Evolutionary conservation across 208 protist species (phyloP).

Genomic region (Trypanosoma mega): DNA sequence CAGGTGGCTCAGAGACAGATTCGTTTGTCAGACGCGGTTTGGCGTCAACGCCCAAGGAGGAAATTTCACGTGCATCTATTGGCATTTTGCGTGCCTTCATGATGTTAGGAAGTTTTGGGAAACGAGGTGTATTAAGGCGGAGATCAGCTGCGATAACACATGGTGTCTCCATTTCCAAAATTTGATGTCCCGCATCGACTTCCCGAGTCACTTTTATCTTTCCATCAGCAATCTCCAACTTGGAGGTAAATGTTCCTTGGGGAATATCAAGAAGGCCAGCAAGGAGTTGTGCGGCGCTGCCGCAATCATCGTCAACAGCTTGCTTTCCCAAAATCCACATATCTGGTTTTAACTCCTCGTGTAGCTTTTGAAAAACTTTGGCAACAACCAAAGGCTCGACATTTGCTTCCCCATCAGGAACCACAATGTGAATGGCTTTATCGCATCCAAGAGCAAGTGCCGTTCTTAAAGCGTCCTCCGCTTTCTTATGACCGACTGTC

Average conservation of each 20-base stretch:
- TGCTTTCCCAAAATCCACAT: conserved; percentile 95
- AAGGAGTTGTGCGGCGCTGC: conserved; percentile 94
- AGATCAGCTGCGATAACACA: conserved; percentile 89
- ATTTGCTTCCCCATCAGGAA: conserved; percentile 60
- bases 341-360: conserved; percentile 84
- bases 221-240: conserved; percentile 69
- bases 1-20: conserved; percentile 76
- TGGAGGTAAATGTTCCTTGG: conserved; percentile 95
- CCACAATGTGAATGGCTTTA: conserved; percentile 91
- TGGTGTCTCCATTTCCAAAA: conserved; percentile 80
- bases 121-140: conserved; percentile 95
- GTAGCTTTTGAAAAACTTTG: conserved; percentile 91
- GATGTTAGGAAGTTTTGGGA: conserved; percentile 97
- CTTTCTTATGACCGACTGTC: conserved; percentile 91
- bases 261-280: conserved; percentile 91
- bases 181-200: conserved; percentile 94
- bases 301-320: conserved; percentile 95
- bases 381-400: conserved; percentile 92
- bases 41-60: conserved; percentile 85
- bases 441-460: conserved; percentile 96
- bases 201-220: conserved; percentile 92
- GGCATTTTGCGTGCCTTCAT: conserved; percentile 98
- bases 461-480: conserved; percentile 87
- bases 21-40: conserved; percentile 60
- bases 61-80: conserved; percentile 77